A percentile compares a stretch with the other conserved stretches of the same genome.
These are phyloP conservation scores for Didymellaceae sp. DNA, from an alignment of 2,329 filamentous ascomycete genomes.

Conservation along the genomic window DNA sequence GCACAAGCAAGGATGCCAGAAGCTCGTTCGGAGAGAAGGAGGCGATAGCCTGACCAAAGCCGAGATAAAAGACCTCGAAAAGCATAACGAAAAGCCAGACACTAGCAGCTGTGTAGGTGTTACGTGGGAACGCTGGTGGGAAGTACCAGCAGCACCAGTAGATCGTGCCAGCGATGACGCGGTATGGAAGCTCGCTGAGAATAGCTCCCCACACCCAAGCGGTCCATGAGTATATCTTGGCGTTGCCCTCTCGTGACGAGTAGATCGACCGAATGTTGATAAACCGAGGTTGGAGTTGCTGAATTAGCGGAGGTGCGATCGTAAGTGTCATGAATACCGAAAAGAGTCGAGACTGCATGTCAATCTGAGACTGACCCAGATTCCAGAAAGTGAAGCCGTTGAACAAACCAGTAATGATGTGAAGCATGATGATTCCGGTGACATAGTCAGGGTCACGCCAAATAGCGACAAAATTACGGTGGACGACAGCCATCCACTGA, in stretches of 20 bases:
- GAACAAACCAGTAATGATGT: constrained; percentile 59
- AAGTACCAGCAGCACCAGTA: constrained; percentile 65
- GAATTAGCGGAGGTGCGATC: constrained; percentile 75
- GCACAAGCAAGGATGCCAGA: constrained; percentile 70
- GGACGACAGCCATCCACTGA: constrained; percentile 51
- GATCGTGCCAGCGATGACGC: constrained; percentile 67
- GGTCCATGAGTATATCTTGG: constrained; percentile 80
- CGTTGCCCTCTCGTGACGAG: constrained; percentile 73
- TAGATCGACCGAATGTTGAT: constrained; percentile 71
- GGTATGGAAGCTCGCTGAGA: constrained; percentile 73
- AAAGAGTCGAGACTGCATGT: constrained; percentile 69
- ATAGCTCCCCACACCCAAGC: constrained; percentile 72
- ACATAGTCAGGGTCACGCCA: constrained; percentile 72
- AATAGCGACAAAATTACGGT: constrained; percentile 63
- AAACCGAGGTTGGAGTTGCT: constrained; percentile 78
- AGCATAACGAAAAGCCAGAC: constrained; percentile 69
- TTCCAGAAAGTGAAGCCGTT: constrained; percentile 59
- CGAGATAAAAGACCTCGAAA: constrained; percentile 70
- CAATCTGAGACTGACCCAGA: constrained; percentile 50
- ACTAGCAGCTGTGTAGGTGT: constrained; percentile 66
- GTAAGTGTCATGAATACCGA: constrained; percentile 79
- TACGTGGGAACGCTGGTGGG: constrained; percentile 60
- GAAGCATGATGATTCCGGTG: constrained; percentile 57
- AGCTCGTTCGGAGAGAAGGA: constrained; percentile 70
- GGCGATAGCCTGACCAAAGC: constrained; percentile 72